Evolutionary conservation across 169 alveolate species (phyloP).

Genomic region (Cryptosporidium parvum): DNA sequence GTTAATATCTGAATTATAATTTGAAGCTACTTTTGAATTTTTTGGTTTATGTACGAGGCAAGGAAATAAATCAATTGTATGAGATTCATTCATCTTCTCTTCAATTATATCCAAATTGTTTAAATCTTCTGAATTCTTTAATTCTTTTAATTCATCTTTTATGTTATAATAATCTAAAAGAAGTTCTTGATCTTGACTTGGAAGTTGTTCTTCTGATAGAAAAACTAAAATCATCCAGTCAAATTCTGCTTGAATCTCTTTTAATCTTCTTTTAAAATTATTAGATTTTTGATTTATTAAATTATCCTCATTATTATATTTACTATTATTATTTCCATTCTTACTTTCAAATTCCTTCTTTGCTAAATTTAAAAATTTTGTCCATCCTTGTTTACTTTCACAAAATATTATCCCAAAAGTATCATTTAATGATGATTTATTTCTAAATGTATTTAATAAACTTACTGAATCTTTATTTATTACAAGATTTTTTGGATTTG

Average conservation of each 20-base stretch:
- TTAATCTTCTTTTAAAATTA: slow-evolving; percentile 31
- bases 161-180: slow-evolving; percentile 25
- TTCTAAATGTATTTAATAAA: neutral
- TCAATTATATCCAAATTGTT: slow-evolving; percentile 8
- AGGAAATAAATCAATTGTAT: slow-evolving; percentile 13
- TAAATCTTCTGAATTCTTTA: neutral
- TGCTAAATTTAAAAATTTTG: neutral
- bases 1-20: neutral
- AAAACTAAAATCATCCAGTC: slow-evolving; percentile 34
- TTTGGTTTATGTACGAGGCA: slow-evolving; percentile 27
- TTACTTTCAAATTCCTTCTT: slow-evolving; percentile 2
- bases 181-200: slow-evolving; percentile 35
- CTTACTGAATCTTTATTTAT: neutral
- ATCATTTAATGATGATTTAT: neutral
- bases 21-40: neutral
- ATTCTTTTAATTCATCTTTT: neutral
- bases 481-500: neutral
- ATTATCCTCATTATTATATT: neutral
- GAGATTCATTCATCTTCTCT: neutral
- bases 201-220: slow-evolving; percentile 30
- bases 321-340: neutral
- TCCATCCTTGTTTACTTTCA: slow-evolving; percentile 31
- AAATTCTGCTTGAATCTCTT: slow-evolving; percentile 18
- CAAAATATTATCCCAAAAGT: slow-evolving; percentile 17
- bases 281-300: neutral